Conservation (phyloP, 768 basidiomycete genomes). For the Mycena rosella region DNA sequence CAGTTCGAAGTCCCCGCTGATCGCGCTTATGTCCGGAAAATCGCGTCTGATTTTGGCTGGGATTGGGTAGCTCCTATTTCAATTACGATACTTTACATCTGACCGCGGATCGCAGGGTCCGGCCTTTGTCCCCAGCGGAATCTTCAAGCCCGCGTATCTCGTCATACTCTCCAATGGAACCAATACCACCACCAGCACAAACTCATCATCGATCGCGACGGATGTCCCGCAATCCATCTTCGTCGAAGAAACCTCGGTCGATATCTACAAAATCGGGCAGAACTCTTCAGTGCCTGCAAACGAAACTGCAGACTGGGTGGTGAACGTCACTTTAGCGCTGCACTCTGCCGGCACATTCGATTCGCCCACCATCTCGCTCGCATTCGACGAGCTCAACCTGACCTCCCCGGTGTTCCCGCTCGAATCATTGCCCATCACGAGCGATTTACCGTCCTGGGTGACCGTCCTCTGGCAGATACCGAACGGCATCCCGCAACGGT, state of each 20-base stretch:
- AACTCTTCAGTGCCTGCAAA: slow-evolving; percentile 58
- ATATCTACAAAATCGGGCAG: slow-evolving; percentile 67
- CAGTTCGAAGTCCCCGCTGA: slow-evolving; percentile 66
- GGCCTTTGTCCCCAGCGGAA: slow-evolving; percentile 68
- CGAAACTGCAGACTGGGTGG: slow-evolving; percentile 65
- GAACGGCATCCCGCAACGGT: slow-evolving; percentile 59
- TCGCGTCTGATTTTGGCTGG: slow-evolving; percentile 70
- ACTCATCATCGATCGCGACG: slow-evolving; percentile 42
- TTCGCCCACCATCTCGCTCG: slow-evolving; percentile 54
- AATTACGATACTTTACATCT: neutral
- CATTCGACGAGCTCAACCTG: slow-evolving; percentile 62
- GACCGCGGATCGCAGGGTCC: slow-evolving; percentile 55
- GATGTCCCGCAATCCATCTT: slow-evolving; percentile 49
- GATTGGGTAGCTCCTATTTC: slow-evolving; percentile 59
- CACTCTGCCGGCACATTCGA: slow-evolving; percentile 55
- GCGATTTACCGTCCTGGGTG: slow-evolving; percentile 53
- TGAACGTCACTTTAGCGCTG: slow-evolving; percentile 65
- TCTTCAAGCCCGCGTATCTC: slow-evolving; percentile 68
- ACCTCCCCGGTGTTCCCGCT: slow-evolving; percentile 50
- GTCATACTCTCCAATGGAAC: slow-evolving; percentile 52
- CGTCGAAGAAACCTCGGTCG: slow-evolving; percentile 65
- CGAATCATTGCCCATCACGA: slow-evolving; percentile 38
- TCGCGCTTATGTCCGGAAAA: slow-evolving; percentile 64
- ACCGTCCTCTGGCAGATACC: slow-evolving; percentile 60
- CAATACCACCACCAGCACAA: slow-evolving; percentile 16